These are phyloP conservation scores for Leccinum barrowsii DNA, from an alignment of 768 basidiomycete species.

Conservation along the genomic window DNA sequence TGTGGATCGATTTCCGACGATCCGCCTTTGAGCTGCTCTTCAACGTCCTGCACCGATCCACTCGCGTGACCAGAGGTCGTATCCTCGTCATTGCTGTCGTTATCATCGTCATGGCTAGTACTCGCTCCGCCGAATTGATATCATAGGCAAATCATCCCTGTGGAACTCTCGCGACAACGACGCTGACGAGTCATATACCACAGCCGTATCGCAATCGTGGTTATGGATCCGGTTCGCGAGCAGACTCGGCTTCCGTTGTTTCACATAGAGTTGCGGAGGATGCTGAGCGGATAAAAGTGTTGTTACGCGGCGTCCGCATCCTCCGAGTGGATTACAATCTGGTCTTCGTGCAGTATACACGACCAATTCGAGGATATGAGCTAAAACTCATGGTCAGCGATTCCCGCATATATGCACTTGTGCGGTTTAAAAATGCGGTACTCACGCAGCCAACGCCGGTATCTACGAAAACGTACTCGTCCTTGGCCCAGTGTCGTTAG, in stretches of 20 bases:
- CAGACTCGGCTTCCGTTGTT: constrained; percentile 23
- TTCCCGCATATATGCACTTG: not conserved
- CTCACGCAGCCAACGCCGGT: constrained; percentile 72
- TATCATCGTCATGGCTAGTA: not conserved
- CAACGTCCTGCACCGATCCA: not conserved
- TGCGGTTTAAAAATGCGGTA: constrained; percentile 11
- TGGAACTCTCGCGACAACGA: constrained; percentile 1
- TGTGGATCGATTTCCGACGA: constrained; percentile 1
- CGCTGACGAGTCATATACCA: not conserved
- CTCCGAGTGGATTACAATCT: constrained; percentile 74
- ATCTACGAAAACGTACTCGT: constrained; percentile 69
- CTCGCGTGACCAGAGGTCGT: not conserved
- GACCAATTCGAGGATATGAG: constrained; percentile 72
- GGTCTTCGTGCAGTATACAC: constrained; percentile 61
- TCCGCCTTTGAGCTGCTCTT: not conserved
- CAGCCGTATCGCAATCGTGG: constrained; percentile 1
- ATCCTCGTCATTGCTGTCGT: constrained; percentile 1
- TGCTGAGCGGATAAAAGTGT: constrained; percentile 58
- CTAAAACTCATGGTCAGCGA: constrained; percentile 31
- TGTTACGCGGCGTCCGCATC: constrained; percentile 63
- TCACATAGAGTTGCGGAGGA: constrained; percentile 30
- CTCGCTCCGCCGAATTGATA: constrained; percentile 34
- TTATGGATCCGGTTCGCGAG: constrained; percentile 8
- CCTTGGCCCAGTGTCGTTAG: constrained; percentile 65
- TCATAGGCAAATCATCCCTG: constrained; percentile 35